Evolutionary conservation across 768 basidiomycete genomes (phyloP).

Genomic region (Symmetrospora coprosmae): DNA sequence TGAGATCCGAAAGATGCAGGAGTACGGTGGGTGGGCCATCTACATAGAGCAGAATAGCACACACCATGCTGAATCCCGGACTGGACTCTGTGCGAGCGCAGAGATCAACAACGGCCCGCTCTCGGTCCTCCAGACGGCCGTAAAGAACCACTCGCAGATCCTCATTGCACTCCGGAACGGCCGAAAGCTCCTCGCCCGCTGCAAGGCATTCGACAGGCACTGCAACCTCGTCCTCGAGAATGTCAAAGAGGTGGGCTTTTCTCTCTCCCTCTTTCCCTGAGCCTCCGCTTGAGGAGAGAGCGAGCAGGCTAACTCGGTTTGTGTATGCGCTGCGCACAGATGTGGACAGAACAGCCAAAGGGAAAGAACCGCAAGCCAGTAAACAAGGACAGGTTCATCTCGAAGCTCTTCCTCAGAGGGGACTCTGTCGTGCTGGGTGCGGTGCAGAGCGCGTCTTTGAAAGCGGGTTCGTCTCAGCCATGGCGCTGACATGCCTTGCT

Average conservation of each 20-base stretch:
- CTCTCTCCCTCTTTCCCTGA: too few relatives aligned
- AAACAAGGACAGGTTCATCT: constrained; percentile 98
- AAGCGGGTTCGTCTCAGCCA: too few relatives aligned
- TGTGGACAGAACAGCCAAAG: constrained; percentile 98
- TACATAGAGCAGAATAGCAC: background rate
- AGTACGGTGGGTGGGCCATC: constrained; percentile 47
- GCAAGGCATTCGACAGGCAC: constrained; percentile 93
- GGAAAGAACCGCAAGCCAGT: constrained; percentile 97
- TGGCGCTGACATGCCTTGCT: too few relatives aligned
- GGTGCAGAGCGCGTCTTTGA: too few relatives aligned
- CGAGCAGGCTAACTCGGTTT: background rate
- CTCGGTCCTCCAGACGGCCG: constrained; percentile 90
- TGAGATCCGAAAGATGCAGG: constrained; percentile 85
- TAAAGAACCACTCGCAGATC: constrained; percentile 93
- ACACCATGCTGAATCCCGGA: too few relatives aligned
- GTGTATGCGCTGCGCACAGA: constrained; percentile 43
- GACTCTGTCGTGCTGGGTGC: constrained; percentile 92
- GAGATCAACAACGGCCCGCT: constrained; percentile 47
- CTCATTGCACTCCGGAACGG: constrained; percentile 94
- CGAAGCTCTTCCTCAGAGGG: constrained; percentile 85
- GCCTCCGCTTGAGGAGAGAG: background rate
- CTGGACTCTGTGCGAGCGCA: too few relatives aligned
- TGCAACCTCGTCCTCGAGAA: constrained; percentile 99
- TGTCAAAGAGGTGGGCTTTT: constrained; percentile 64
- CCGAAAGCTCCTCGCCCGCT: constrained; percentile 59